Percentiles rank a stretch among this genome's conserved stretches.
These are phyloP conservation scores for Fibroporia radiculosa DNA, from an alignment of 768 basidiomycete species.

Conservation along the genomic window DNA sequence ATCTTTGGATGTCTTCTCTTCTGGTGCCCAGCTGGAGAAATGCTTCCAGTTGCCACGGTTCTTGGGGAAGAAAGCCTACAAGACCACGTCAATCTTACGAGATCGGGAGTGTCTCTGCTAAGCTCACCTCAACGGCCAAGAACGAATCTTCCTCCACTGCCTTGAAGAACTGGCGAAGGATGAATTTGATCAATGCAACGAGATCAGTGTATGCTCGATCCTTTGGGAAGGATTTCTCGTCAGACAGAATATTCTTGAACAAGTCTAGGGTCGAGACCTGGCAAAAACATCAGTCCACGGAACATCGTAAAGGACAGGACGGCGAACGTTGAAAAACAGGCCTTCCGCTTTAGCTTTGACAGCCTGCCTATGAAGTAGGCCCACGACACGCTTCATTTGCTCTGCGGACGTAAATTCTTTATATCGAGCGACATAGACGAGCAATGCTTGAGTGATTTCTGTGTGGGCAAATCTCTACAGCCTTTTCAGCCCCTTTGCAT, in stretches of 20 bases:
- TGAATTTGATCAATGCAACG: constrained; percentile 72
- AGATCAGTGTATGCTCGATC: constrained; percentile 81
- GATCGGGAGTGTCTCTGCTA: constrained; percentile 14
- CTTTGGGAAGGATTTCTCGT: constrained; percentile 70
- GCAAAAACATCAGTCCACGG: constrained; percentile 9
- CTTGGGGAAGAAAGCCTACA: constrained; percentile 86
- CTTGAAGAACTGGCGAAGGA: constrained; percentile 94
- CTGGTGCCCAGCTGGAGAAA: constrained; percentile 70
- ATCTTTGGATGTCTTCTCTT: constrained; percentile 31
- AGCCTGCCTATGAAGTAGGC: constrained; percentile 84
- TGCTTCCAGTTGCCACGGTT: constrained; percentile 83
- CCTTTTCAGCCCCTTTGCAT: too few relatives aligned
- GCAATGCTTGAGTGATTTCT: constrained; percentile 76
- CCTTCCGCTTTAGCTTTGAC: constrained; percentile 90
- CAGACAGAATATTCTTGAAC: constrained; percentile 81
- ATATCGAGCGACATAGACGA: constrained; percentile 78
- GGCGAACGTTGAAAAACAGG: constrained; percentile 82
- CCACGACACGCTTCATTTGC: constrained; percentile 85
- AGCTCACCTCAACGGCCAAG: constrained; percentile 77
- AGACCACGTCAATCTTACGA: constrained; percentile 12
- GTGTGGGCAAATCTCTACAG: constrained; percentile 83
- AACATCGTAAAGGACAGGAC: constrained; percentile 1
- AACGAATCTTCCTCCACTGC: constrained; percentile 76
- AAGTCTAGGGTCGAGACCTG: constrained; percentile 87
- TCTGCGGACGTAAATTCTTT: constrained; percentile 74